Percentiles rank a stretch among this genome's conserved stretches.
Conservation (phyloP, 1,139 yeast species). For the Lodderomyces theae region DNA sequence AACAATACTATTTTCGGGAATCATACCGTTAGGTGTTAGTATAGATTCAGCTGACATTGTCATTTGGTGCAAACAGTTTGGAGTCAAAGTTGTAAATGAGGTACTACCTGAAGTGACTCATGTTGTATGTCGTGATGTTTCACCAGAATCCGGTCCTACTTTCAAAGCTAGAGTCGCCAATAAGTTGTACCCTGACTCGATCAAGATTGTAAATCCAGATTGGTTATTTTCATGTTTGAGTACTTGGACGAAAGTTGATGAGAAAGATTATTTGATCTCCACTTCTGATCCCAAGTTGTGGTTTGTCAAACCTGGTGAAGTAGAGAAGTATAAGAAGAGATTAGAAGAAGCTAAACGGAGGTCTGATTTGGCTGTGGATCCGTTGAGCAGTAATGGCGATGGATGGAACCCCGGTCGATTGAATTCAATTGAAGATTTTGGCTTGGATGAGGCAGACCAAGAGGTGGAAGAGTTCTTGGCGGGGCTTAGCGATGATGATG, state of each 20-base stretch:
- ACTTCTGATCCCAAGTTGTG: conserved; percentile 40
- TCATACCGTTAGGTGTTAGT: conserved; percentile 75
- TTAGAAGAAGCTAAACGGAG: conserved; percentile 16
- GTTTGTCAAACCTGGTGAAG: conserved; percentile 42
- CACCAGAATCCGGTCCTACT: conserved; percentile 49
- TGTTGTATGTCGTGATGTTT: conserved; percentile 74
- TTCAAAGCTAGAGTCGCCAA: conserved; percentile 77
- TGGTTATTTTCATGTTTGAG: conserved; percentile 90
- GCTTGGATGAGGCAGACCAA: conserved; percentile 55
- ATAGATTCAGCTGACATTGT: conserved; percentile 79
- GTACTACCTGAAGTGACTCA: conserved; percentile 80
- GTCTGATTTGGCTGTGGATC: neutral
- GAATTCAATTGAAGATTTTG: conserved; percentile 37
- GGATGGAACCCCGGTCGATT: conserved; percentile 19
- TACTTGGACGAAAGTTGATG: conserved; percentile 71
- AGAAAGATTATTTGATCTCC: conserved; percentile 54
- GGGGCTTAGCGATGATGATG: conserved; percentile 51
- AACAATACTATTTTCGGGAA: conserved; percentile 78
- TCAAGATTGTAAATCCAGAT: conserved; percentile 80
- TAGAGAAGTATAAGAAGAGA: conserved; percentile 40
- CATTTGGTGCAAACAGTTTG: conserved; percentile 88
- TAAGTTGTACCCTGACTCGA: conserved; percentile 57
- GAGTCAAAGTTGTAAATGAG: conserved; percentile 79
- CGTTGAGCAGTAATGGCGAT: conserved; percentile 7
- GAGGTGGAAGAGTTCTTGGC: conserved; percentile 63